Base-by-base conservation (phyloP, 768 basidiomycete species). In the Boletus subparvulus region DNA sequence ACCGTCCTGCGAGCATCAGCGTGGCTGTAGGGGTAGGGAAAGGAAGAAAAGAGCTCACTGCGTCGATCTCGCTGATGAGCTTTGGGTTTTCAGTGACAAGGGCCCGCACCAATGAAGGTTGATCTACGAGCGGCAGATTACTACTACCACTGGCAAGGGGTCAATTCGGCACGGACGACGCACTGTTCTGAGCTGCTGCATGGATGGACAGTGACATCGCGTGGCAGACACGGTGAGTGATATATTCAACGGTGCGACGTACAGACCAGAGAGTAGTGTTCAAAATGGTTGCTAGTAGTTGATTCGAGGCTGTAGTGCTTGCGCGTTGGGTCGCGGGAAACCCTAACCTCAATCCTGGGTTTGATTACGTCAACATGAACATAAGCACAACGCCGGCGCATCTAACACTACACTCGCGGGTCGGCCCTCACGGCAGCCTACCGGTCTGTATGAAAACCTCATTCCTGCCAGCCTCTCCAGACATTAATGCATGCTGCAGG, bases 141-240 rank as follows among this genome's bases (percentile, higher is more conserved):
- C 16, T 14, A 30, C 16, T 21, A 21, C 21, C 21, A 21, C 21
- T 21, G 21, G 21, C 43, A 41, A 51, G 24, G 39, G 24, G n/a
- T 21, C 35, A 46, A 36, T 35, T 30, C 26, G 21, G 5, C 8
- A 43, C 4, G 6, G 24, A 32, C 1, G 33, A 61, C 55, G 8
- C 19, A 87, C 89, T 81, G 53, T 87, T 90, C 67, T 86, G 84
- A 9, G 87, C 86, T 3, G 89, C 90, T 33, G 76, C 74, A 57
- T 91, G 88, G 13, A 85, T 73, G 24, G 83, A 59, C 51, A 70
- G 50, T 28, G 78, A 69, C 80, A 83, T 83, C 13, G 32, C 49
- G 46, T 19, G 12, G 16, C 28, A 6, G 8, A 21, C 21, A 19
- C 24, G 40, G 3, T 8, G 10, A 43, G 26, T 28, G 26, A 28